Evolutionary conservation across 805 yeast genomes (phyloP).

Genomic region (Peterozyma xylosa): DNA sequence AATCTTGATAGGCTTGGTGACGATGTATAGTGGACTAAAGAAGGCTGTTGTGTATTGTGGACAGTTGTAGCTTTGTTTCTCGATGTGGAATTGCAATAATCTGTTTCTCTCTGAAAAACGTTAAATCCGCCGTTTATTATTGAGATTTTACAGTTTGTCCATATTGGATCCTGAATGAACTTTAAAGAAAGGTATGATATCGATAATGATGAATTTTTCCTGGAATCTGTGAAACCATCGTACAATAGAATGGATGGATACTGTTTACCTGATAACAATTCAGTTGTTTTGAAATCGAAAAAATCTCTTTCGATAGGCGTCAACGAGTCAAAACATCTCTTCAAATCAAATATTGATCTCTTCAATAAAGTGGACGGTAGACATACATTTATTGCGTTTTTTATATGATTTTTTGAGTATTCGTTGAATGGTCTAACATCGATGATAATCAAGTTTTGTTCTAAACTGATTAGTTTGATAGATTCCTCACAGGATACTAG

Average conservation of each 20-base stretch:
- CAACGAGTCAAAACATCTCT: conserved; percentile 53
- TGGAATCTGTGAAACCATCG: conserved; percentile 32
- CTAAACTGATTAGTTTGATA: background rate
- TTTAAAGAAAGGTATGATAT: conserved; percentile 41
- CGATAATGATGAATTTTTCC: conserved; percentile 24
- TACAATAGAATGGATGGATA: conserved; percentile 42
- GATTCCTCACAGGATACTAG: background rate
- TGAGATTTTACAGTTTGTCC: conserved; percentile 30
- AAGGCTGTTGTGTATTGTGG: background rate
- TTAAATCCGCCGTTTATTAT: conserved; percentile 35
- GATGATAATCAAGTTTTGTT: conserved; percentile 34
- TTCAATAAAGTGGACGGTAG: conserved; percentile 84
- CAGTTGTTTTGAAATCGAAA: conserved; percentile 17
- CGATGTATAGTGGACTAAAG: conserved; percentile 10
- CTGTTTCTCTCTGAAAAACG: conserved; percentile 21
- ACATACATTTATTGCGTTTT: conserved; percentile 65
- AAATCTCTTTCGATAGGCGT: conserved; percentile 41
- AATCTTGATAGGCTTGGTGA: conserved; percentile 45
- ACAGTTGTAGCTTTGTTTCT: too few relatives aligned
- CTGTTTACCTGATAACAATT: conserved; percentile 17
- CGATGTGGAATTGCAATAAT: background rate
- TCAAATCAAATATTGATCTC: conserved; percentile 63
- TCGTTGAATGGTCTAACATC: conserved; percentile 83
- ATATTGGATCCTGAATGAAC: conserved; percentile 29
- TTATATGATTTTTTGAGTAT: conserved; percentile 50